phyloP scores from a whole-genome alignment of 305 asterid species.

The Rubia occidens region DNA sequence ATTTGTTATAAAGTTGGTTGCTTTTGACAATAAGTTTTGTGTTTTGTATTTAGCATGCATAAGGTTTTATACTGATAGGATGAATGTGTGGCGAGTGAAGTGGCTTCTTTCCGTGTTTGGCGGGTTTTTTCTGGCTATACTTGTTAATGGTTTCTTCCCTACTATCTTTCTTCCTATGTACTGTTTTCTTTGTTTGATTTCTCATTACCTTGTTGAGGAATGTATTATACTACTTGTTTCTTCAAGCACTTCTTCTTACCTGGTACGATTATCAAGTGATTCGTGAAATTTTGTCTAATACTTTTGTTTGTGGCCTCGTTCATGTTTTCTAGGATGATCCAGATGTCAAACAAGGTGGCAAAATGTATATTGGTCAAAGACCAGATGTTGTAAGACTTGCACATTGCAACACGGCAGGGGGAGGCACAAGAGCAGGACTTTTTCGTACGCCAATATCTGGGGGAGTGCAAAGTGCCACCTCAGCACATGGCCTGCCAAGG shows the following conservation, averaged over 20 bases:
- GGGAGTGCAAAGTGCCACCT: slow-evolving; percentile 97
- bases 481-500: slow-evolving; percentile 86
- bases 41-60: neutral
- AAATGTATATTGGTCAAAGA: slow-evolving; percentile 20
- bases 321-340: slow-evolving; percentile 62
- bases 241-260: slow-evolving; percentile 12
- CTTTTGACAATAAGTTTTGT: neutral
- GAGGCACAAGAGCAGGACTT: slow-evolving; percentile 89
- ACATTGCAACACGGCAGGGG: slow-evolving; percentile 41
- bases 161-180: neutral
- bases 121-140: neutral
- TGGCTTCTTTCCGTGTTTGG: neutral
- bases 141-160: neutral
- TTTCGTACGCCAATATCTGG: slow-evolving; percentile 96
- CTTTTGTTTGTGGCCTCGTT: slow-evolving; percentile 39
- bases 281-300: slow-evolving; percentile 28
- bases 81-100: neutral
- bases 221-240: neutral
- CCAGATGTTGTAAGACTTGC: slow-evolving; percentile 37
- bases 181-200: neutral
- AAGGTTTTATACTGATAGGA: neutral
- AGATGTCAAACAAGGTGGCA: slow-evolving; percentile 33
- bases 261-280: slow-evolving; percentile 32
- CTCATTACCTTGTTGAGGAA: neutral
- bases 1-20: neutral